A percentile compares a stretch with the other conserved stretches of the same genome.
phyloP scores from a whole-genome alignment of 139 green algal genomes.

The Ulvella scutata region DNA sequence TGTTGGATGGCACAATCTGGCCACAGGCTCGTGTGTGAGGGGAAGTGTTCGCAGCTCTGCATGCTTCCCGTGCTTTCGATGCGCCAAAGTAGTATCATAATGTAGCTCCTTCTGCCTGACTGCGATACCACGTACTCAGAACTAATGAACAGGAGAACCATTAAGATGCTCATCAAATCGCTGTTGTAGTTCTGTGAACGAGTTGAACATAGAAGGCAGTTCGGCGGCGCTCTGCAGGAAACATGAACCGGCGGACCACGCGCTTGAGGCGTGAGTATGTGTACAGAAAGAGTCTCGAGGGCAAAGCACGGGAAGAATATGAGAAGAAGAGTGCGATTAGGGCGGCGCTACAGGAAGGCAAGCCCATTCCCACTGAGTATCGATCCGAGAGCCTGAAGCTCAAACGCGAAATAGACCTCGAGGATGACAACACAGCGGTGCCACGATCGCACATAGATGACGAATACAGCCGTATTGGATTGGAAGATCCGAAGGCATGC shows the following conservation, averaged over 20 bases:
- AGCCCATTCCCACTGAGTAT: constrained; percentile 91
- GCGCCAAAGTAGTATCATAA: no score
- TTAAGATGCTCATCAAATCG: no score
- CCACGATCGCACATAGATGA: constrained; percentile 79
- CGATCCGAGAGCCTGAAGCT: constrained; percentile 57
- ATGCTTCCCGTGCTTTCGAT: no score
- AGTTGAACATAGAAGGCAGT: no score
- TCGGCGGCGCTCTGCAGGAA: no score
- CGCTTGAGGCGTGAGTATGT: constrained; percentile 87
- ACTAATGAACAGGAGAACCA: no score
- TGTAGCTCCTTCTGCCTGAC: no score
- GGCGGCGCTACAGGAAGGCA: constrained; percentile 84
- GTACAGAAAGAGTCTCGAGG: constrained; percentile 90
- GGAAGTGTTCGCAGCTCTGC: no score
- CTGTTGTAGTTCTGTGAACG: no score
- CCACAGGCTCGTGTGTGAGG: no score
- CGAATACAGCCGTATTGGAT: constrained; percentile 83
- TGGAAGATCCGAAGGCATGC: constrained; percentile 70
- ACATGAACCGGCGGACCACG: constrained; percentile 64
- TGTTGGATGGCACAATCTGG: no score
- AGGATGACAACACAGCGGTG: constrained; percentile 93
- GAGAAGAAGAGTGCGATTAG: constrained; percentile 87
- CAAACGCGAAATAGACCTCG: constrained; percentile 67
- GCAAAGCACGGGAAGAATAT: constrained; percentile 78
- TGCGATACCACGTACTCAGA: no score